Evolutionary conservation across 208 protist genomes (phyloP), one percentile per base, ranked within the genome.

Genomic region (Novymonas esmeraldas): DNA sequence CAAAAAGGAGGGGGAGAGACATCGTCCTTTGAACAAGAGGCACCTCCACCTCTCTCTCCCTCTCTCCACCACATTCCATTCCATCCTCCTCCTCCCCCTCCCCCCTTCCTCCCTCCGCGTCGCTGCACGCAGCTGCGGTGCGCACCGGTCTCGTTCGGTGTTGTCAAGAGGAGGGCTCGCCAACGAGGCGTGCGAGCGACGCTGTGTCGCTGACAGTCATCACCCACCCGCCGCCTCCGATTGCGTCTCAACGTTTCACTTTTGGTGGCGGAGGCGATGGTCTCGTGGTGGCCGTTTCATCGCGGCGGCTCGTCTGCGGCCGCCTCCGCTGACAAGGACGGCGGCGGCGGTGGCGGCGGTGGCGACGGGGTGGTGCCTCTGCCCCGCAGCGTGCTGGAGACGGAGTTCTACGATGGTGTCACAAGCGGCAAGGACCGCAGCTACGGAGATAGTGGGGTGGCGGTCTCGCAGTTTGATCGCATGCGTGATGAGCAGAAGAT

Each of bases 401-500:
- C 62, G 5, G 33, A 57, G 38, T 36, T 46, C 3, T 76, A 58
- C 48, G 46, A 64, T 14, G 41, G 70, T 29, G 38, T 34, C 28
- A 2, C 20, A n/a, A 65, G 16, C 50, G 64, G 71, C 6, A 61
- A 49, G 18, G 64, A 65, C 31, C 56, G 71, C 29, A 26, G 51
- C 44, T 71, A 62, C 51, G 78, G 71, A 38, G 70, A 66, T 36
- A 71, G 65, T 28, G 70, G 76, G 22, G 51, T 74, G 22, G 50
- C 64, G 29, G 44, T 64, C 45, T 72, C 64, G 13, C 48, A 69
- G 34, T 58, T 79, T 16, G 79, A 85, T 50, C 73, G 70, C 24
- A 28, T 77, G 60, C 70, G 64, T 18, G 59, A 78, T 33, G 38
- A 73, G 57, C 64, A 76, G 16, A 76, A 65, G 70, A 46, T 73